Percentiles rank a stretch among this genome's conserved stretches.
Evolutionary conservation across 2,329 filamentous ascomycete species (phyloP).

Genomic region (Monilinia vaccinii-corymbosi): DNA sequence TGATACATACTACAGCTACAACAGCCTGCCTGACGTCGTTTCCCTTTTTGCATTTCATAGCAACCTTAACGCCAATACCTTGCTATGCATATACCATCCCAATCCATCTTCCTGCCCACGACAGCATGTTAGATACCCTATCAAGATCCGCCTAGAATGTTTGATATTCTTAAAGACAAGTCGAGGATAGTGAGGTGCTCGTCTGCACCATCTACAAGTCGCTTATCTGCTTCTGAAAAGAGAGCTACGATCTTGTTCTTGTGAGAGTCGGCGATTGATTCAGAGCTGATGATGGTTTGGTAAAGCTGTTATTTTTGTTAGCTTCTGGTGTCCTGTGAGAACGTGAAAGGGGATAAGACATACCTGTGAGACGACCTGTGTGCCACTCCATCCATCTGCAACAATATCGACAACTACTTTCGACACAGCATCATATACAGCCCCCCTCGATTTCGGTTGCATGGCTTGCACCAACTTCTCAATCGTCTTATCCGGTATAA

Average conservation of each 20-base stretch:
- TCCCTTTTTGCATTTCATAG: neutral
- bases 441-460: constrained; percentile 55
- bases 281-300: constrained; percentile 72
- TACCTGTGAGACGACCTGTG: constrained; percentile 76
- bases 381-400: constrained; percentile 93
- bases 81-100: neutral
- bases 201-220: constrained; percentile 87
- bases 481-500: constrained; percentile 72
- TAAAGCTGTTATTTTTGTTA: constrained; percentile 52
- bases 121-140: neutral
- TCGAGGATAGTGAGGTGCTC: constrained; percentile 91
- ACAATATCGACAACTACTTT: constrained; percentile 82
- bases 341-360: constrained; percentile 20
- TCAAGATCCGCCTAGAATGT: constrained; percentile 43
- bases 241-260: constrained; percentile 85
- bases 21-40: neutral
- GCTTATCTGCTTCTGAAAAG: constrained; percentile 92
- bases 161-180: constrained; percentile 70
- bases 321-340: neutral
- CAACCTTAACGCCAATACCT: constrained; percentile 4
- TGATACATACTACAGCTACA: constrained; percentile 1
- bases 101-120: neutral
- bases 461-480: constrained; percentile 64
- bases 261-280: constrained; percentile 71
- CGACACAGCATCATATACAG: constrained; percentile 65